phyloP scores from a whole-genome alignment of 441 rosid species.

The Raphanus hybrid region DNA sequence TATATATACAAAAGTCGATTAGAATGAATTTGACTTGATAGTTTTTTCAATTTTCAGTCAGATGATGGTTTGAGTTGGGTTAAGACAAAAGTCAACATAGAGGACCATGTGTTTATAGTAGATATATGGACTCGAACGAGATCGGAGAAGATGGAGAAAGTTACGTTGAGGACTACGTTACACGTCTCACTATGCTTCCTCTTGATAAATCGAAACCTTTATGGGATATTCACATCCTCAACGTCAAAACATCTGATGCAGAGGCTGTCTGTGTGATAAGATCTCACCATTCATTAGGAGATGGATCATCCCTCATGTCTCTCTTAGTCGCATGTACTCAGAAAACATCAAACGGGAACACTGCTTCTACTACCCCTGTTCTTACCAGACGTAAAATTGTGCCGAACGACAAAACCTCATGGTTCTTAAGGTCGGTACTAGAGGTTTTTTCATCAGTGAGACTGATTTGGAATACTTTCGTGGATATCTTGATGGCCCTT shows the following conservation, averaged over 20 bases:
- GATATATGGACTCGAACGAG: constrained; percentile 20
- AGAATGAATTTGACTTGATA: not conserved
- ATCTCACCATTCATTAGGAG: constrained; percentile 53
- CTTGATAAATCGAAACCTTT: constrained; percentile 47
- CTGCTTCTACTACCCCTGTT: constrained; percentile 29
- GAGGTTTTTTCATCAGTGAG: constrained; percentile 8
- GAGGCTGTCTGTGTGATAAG: constrained; percentile 44
- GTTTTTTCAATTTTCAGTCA: constrained; percentile 3
- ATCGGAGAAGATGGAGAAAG: constrained; percentile 16
- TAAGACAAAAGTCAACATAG: constrained; percentile 42
- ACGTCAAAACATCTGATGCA: constrained; percentile 44
- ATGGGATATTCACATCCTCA: constrained; percentile 54
- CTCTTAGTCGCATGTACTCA: constrained; percentile 47
- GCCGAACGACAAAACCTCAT: not conserved
- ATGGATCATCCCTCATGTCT: constrained; percentile 54
- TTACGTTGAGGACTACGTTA: constrained; percentile 46
- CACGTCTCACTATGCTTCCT: constrained; percentile 42
- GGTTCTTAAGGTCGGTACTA: constrained; percentile 3
- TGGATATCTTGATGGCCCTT: constrained; percentile 28
- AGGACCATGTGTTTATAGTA: constrained; percentile 47
- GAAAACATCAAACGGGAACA: constrained; percentile 25
- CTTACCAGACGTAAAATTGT: constrained; percentile 1
- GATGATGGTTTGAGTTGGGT: constrained; percentile 42
- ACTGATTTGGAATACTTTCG: constrained; percentile 43
- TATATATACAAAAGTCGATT: too few relatives aligned